These are phyloP conservation scores for Vickermania spadyakhi DNA, from an alignment of 208 protist genomes.

Conservation along the genomic window DNA sequence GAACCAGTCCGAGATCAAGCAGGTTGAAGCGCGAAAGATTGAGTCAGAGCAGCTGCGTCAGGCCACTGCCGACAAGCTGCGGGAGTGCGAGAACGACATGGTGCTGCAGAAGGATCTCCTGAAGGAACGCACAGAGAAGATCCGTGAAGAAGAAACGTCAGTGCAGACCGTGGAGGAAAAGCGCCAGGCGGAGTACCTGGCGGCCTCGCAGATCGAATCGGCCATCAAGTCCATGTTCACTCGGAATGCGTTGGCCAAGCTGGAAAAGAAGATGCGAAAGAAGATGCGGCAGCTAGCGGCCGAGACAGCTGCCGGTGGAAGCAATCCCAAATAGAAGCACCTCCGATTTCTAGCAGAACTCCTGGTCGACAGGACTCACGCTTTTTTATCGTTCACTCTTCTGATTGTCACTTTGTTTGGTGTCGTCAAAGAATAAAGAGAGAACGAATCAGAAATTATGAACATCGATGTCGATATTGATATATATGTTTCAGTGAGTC, in stretches of 20 bases:
- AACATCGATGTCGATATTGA: no score
- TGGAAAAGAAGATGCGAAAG: conserved; percentile 73
- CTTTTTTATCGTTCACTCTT: no score
- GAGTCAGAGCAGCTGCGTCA: conserved; percentile 76
- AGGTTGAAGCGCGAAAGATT: conserved; percentile 64
- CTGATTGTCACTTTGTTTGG: no score
- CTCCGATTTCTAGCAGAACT: no score
- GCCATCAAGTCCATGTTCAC: conserved; percentile 78
- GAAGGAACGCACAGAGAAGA: conserved; percentile 29
- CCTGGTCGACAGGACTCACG: no score
- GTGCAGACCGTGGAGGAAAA: conserved; percentile 24
- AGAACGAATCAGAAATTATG: no score
- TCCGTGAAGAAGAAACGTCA: conserved; percentile 15
- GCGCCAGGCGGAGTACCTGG: conserved; percentile 44
- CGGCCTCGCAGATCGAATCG: conserved; percentile 70
- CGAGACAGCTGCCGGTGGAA: not conserved
- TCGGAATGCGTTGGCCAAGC: conserved; percentile 43
- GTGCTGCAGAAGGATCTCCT: conserved; percentile 39
- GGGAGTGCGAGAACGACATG: conserved; percentile 41
- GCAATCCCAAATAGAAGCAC: not conserved
- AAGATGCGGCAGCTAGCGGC: conserved; percentile 27
- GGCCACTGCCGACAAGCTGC: conserved; percentile 58
- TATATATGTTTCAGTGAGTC: no score
- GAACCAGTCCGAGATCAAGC: conserved; percentile 66
- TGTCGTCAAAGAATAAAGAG: no score